These are phyloP conservation scores for Xylaria sp. DNA, from an alignment of 495 filamentous ascomycete genomes.

Conservation along the genomic window DNA sequence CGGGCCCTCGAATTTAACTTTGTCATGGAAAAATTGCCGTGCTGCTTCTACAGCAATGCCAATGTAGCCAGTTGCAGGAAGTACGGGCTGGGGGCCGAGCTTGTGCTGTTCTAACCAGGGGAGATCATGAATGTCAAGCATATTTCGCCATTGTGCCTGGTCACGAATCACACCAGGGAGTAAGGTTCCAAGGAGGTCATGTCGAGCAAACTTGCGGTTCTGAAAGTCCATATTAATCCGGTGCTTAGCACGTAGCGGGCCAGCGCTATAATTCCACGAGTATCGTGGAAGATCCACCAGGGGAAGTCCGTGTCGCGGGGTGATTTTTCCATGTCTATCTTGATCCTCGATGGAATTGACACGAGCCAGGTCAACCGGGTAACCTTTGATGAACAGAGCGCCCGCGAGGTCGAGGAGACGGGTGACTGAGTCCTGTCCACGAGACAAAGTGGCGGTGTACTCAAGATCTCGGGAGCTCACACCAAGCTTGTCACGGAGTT, in stretches of 20 bases:
- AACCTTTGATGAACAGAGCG: conserved; percentile 15
- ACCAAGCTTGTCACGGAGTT: conserved; percentile 50
- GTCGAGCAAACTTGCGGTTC: conserved; percentile 43
- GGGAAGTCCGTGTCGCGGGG: conserved; percentile 7
- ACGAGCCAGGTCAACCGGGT: background rate
- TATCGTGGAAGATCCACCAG: conserved; percentile 27
- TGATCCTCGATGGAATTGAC: conserved; percentile 28
- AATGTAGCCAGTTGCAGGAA: conserved; percentile 61
- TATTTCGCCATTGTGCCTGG: conserved; percentile 57
- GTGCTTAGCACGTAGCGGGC: conserved; percentile 40
- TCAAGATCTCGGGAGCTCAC: conserved; percentile 41
- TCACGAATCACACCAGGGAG: conserved; percentile 47
- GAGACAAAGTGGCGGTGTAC: conserved; percentile 39
- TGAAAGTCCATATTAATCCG: conserved; percentile 55
- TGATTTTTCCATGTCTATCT: background rate
- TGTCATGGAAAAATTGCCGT: conserved; percentile 11
- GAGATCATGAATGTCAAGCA: conserved; percentile 51
- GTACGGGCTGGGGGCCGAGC: conserved; percentile 40
- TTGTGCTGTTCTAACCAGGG: conserved; percentile 61
- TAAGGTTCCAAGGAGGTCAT: conserved; percentile 60
- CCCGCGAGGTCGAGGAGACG: conserved; percentile 25
- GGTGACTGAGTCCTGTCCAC: conserved; percentile 17
- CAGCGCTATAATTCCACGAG: conserved; percentile 24
- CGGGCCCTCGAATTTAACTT: conserved; percentile 9
- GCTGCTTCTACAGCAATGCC: conserved; percentile 58